Evolutionary conservation across 805 yeast species (phyloP), one percentile per base, ranked within the genome.

Genomic region (Starmerella potacharoeniae): DNA sequence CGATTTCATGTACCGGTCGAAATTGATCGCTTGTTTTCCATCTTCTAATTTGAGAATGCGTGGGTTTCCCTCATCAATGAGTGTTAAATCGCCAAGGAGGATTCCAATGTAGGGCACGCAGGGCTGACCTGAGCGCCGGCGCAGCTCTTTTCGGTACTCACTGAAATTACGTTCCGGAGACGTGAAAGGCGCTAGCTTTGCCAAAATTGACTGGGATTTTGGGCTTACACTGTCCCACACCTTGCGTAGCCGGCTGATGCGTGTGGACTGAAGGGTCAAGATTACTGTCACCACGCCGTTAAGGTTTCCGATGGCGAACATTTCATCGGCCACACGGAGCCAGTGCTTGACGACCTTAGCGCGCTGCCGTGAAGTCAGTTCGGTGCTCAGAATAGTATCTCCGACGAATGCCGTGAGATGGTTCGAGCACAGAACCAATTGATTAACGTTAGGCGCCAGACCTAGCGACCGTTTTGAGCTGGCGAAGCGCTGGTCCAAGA

Each of bases 61-160:
- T 14, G 70, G 65, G 54, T 69, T 70, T 33, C 73, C 73, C 55
- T 70, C 73, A 44, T 66, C 70, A 35, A 68, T 61, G 44, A 70
- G 64, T 14, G 69, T 68, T 45, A 70, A 54, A 44, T 70, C 73
- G n/a, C 69, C 60, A 7, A 69, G 61, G 41, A 64, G 63, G 3
- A 69, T 58, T 4, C 73, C 73, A 8, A 70, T 53, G 56, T 67
- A 70, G 1, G 73, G 73, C 8, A 70, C 62, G 46, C 69, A 65
- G 9, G 68, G 66, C n/a, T 52, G 52, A n/a, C 54, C 57, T 14
- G 35, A 45, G 34, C 62, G 57, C 14, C 54, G 43, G n/a, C 66
- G 62, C 46, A 69, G 54, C 45, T 61, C 63, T 10, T 56, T 52
- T 30, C 73, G 61, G 54, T 69, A 70, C 35, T 59, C 65, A 10